Conservation (phyloP, 176 grass and related monocot genomes). For the Triticum aestivum region IWGSC_CS_RefSeq_v2.1 NC_057813.1:526184181-526184680, state of each 20-base stretch:
- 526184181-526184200: not conserved
- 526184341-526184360: not conserved
- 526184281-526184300: not conserved
- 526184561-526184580: too few relatives aligned
- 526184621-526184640: too few relatives aligned
- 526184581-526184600: too few relatives aligned
- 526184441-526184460: not conserved
- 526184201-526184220: not conserved
- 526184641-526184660: not conserved
- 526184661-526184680: not conserved
- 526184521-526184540: not conserved
- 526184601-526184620: too few relatives aligned
- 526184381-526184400: slow-evolving; percentile 6
- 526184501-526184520: not conserved
- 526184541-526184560: not conserved
- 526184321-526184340: not conserved
- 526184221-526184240: not conserved
- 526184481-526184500: not conserved
- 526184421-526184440: slow-evolving; percentile 17
- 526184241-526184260: slow-evolving; percentile 25
- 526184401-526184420: slow-evolving; percentile 34
- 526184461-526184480: not conserved
- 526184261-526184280: not conserved
- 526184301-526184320: not conserved
- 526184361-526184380: not conserved